Base-by-base conservation (phyloP, 257 asterid species). In the Nemophila menziesii region DNA sequence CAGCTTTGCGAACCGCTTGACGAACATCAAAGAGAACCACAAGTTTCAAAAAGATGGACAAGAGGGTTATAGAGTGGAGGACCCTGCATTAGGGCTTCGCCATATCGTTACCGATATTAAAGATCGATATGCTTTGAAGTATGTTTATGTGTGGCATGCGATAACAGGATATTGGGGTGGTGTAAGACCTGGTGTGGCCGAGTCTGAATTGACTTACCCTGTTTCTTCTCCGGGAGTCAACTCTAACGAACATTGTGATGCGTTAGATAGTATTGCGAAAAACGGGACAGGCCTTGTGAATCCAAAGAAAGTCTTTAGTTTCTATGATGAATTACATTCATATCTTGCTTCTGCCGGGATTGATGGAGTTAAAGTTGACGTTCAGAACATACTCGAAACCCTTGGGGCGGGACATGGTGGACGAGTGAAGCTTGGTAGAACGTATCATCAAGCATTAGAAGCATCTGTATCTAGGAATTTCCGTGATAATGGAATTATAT, bases 401-500 rank as follows among this genome's bases (percentile, higher is more conserved):
- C 79, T 87, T 7, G 95, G 97, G 26, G 86, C 82, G 8, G 95
- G 95, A 50, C 80, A 75, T 38, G 97, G 97, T 46, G 95, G 93
- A 41, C 62, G 95, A 47, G 84, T 87, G 37, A 79, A 68, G 62
- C 95, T 87, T 8, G 81, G 95, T 8, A 68, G 82, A 44, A 83
- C 73, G 51, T 87, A 75, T 46, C 95, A 82, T 59, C 95, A 76
- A 51, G 92, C 97, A 5, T 49, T 86, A 56, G 97, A 87, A 57
- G 92, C 89, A 0, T 87, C 97, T 11, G 71, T 87, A 39, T 51
- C 80, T 6, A 59, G 74, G 43, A 82, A 87, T 8, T 87, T 87
- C 29, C 82, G 71, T 11, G 95, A 87, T 57, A 87, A 82, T 51
- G 95, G 97, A 4, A 79, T 87, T 13, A 87, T 87, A 54, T 79